These are phyloP conservation scores for Haplographium delicatum DNA, from an alignment of 495 filamentous ascomycete genomes.

Conservation along the genomic window DNA sequence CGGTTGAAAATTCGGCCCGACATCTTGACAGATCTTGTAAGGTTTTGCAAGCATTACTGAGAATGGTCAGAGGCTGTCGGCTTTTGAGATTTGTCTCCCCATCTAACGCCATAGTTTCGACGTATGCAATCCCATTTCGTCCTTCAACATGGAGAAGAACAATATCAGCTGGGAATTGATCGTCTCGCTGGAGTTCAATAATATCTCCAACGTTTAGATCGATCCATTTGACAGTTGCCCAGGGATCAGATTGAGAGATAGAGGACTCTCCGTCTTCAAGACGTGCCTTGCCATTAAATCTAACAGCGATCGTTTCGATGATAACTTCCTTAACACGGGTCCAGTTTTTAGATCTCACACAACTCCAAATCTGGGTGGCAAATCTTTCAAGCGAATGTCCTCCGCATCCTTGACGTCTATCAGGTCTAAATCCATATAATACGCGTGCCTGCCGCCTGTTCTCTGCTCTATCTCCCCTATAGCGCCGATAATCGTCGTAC, in stretches of 20 bases:
- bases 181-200: conserved; percentile 67
- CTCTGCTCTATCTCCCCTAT: conserved; percentile 79
- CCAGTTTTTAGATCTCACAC: not conserved
- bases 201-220: conserved; percentile 82
- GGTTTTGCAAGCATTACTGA: conserved; percentile 58
- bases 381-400: conserved; percentile 25
- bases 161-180: conserved; percentile 79
- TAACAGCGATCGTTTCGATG: not conserved
- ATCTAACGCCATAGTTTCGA: conserved; percentile 93
- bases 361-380: conserved; percentile 13
- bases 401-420: not conserved
- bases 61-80: conserved; percentile 65
- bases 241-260: conserved; percentile 30
- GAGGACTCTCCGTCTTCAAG: not conserved
- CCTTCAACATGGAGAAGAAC: conserved; percentile 69
- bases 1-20: conserved; percentile 60
- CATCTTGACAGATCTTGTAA: conserved; percentile 47
- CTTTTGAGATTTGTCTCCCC: conserved; percentile 92
- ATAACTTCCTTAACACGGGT: not conserved
- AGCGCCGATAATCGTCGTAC: conserved; percentile 80
- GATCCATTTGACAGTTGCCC: conserved; percentile 67
- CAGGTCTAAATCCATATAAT: conserved; percentile 1
- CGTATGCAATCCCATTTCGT: conserved; percentile 71
- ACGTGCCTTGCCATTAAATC: not conserved
- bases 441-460: conserved; percentile 54